Evolutionary conservation across 164 flowering plant genomes (phyloP).

Genomic region (Pachysandra terminalis): DNA sequence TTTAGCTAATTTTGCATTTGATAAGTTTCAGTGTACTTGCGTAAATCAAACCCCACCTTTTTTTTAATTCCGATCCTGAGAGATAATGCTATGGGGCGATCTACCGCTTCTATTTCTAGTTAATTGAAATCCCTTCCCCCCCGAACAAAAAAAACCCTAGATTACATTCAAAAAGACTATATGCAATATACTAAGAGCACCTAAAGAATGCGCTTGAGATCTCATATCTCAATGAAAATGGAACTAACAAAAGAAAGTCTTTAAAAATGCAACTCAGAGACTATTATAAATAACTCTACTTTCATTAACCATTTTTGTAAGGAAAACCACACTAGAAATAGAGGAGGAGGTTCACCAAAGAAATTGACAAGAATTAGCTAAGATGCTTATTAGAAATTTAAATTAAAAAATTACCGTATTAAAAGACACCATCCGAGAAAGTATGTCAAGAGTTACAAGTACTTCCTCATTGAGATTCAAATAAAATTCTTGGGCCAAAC

Average conservation of each 20-base stretch:
- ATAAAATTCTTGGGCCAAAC: conserved; percentile 50
- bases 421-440: conserved; percentile 57
- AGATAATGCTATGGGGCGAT: no score
- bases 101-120: no score
- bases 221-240: background rate
- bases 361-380: background rate
- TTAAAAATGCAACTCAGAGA: background rate
- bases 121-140: no score
- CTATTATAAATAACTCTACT: background rate
- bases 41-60: no score
- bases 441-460: conserved; percentile 57
- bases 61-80: no score
- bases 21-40: no score
- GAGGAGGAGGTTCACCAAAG: background rate
- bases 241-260: no score
- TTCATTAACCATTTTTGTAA: background rate
- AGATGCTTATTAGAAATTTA: background rate
- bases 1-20: no score
- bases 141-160: no score
- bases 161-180: no score
- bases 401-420: conserved; percentile 53
- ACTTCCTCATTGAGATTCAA: conserved; percentile 44
- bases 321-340: background rate
- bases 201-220: no score
- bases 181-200: no score